Percentiles rank a stretch among this genome's conserved stretches.
Evolutionary conservation across 768 basidiomycete species (phyloP).

Genomic region (Kondoa subrosea): DNA sequence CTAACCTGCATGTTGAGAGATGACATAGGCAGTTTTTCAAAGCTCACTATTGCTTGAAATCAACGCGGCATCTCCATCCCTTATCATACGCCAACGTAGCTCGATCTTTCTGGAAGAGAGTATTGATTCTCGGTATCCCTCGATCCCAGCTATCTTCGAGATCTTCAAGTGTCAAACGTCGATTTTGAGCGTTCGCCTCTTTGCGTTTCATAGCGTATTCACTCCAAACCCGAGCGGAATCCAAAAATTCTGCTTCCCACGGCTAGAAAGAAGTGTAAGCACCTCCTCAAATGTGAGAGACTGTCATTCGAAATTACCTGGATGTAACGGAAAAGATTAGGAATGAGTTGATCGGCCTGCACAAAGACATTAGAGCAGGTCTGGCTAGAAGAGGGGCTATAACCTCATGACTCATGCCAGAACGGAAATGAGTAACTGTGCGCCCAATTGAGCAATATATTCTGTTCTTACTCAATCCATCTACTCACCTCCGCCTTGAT

Average conservation of each 20-base stretch:
- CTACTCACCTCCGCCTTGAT: conserved; percentile 82
- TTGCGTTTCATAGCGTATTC: conserved; percentile 99
- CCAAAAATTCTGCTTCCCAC: too few species aligned
- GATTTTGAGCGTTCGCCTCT: conserved; percentile 97
- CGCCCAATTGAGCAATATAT: too few species aligned
- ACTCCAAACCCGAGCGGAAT: conserved; percentile 96
- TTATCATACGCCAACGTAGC: conserved; percentile 82
- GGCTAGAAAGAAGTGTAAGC: background rate
- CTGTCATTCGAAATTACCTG: conserved; percentile 38
- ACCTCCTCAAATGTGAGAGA: conserved; percentile 81
- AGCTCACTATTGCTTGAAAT: conserved; percentile 93
- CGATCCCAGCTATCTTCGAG: conserved; percentile 98
- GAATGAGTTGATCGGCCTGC: conserved; percentile 53
- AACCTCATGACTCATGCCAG: conserved; percentile 67
- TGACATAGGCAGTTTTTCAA: conserved; percentile 40
- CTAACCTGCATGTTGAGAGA: background rate
- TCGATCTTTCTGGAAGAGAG: conserved; percentile 89
- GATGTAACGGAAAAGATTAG: conserved; percentile 81
- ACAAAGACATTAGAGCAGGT: background rate
- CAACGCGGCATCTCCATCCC: conserved; percentile 92
- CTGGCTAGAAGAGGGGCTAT: background rate
- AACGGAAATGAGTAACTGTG: conserved; percentile 98
- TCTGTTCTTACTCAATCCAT: too few species aligned
- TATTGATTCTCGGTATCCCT: conserved; percentile 96
- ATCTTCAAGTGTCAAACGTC: conserved; percentile 89